Conservation (phyloP, 208 protist genomes). For the Crithidia expoeki region DNA sequence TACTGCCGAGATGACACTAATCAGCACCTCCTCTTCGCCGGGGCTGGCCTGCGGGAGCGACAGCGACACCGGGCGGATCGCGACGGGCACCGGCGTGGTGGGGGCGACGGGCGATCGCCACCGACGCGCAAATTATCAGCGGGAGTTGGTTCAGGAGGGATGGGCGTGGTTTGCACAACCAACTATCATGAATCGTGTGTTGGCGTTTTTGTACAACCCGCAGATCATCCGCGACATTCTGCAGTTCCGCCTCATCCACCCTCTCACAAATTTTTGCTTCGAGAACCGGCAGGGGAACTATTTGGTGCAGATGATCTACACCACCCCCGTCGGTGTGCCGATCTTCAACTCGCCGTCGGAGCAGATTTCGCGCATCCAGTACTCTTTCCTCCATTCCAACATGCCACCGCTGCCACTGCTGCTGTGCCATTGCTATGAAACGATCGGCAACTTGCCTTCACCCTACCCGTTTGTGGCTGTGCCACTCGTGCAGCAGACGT, state of each 20-base stretch:
- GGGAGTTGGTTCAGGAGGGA: slow-evolving; percentile 16
- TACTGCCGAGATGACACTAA: neutral
- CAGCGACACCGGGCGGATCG: neutral
- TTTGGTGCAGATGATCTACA: slow-evolving; percentile 53
- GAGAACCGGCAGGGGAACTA: slow-evolving; percentile 59
- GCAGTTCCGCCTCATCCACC: slow-evolving; percentile 59
- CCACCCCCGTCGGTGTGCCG: slow-evolving; percentile 45
- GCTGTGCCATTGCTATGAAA: slow-evolving; percentile 64
- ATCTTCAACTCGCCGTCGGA: slow-evolving; percentile 35
- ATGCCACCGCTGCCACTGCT: slow-evolving; percentile 61
- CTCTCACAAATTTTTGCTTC: slow-evolving; percentile 54
- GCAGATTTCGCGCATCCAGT: slow-evolving; percentile 58
- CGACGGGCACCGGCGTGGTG: neutral
- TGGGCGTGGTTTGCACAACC: slow-evolving; percentile 45
- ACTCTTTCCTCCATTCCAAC: slow-evolving; percentile 44
- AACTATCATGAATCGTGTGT: slow-evolving; percentile 34
- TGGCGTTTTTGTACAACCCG: slow-evolving; percentile 47
- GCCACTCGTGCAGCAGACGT: slow-evolving; percentile 55
- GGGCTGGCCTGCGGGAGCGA: neutral
- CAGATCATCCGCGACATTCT: slow-evolving; percentile 38
- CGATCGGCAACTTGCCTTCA: slow-evolving; percentile 54
- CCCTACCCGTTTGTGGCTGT: slow-evolving; percentile 64
- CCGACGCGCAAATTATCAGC: slow-evolving; percentile 2
- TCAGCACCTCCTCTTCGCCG: neutral
- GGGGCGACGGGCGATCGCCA: neutral